phyloP scores from a whole-genome alignment of 305 asterid species.

The Plantago rigida region DNA sequence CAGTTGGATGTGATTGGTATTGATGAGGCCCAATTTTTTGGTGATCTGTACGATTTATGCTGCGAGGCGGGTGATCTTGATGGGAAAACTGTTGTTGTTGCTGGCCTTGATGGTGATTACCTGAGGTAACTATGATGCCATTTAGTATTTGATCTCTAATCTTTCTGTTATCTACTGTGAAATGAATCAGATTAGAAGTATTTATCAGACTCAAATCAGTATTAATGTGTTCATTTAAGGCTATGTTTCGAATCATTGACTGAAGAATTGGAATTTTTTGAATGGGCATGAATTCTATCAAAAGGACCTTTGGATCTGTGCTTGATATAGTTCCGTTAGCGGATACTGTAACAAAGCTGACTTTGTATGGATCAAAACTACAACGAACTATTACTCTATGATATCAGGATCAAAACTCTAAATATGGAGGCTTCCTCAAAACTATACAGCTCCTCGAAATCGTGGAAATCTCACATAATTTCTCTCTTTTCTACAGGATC shows the following conservation, averaged over 20 bases:
- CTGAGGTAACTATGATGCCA: constrained; percentile 35
- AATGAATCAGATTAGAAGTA: background rate
- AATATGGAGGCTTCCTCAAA: too few relatives aligned
- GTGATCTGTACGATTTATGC: constrained; percentile 77
- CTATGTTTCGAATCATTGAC: too few relatives aligned
- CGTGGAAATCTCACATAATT: too few relatives aligned
- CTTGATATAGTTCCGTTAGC: constrained; percentile 66
- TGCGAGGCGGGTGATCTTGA: constrained; percentile 69
- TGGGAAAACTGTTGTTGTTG: constrained; percentile 59
- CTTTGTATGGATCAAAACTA: too few relatives aligned
- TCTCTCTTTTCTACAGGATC: too few relatives aligned
- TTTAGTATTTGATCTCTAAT: too few relatives aligned
- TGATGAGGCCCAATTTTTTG: constrained; percentile 81
- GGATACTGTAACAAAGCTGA: constrained; percentile 58
- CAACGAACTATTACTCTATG: too few relatives aligned
- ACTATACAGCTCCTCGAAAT: too few relatives aligned
- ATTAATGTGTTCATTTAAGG: too few relatives aligned
- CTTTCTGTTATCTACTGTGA: background rate
- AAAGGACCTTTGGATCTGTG: constrained; percentile 81
- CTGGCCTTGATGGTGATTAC: constrained; percentile 94
- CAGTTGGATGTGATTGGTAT: constrained; percentile 88
- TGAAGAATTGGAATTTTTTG: too few relatives aligned
- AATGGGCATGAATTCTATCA: constrained; percentile 2
- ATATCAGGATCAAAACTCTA: too few relatives aligned
- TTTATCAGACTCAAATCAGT: too few relatives aligned